Evolutionary conservation across 768 basidiomycete species (phyloP).

Genomic region (Lactifluus piperatus): DNA sequence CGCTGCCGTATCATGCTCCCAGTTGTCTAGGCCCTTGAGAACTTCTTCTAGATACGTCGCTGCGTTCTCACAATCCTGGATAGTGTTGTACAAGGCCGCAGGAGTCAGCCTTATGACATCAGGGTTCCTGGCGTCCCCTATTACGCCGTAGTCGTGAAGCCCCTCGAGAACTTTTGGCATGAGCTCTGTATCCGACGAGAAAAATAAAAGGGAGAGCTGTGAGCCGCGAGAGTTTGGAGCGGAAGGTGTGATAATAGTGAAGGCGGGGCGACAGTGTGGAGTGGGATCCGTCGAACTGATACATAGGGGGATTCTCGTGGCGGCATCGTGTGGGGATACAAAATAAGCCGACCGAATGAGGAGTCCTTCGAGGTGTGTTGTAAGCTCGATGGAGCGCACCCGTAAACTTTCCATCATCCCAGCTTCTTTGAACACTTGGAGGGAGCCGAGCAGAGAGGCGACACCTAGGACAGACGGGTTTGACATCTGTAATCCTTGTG

Average conservation of each 20-base stretch:
- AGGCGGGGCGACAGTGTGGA: conserved; percentile 32
- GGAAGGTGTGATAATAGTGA: conserved; percentile 89
- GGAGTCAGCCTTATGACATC: conserved; percentile 89
- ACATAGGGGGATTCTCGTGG: conserved; percentile 24
- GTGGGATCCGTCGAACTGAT: conserved; percentile 13
- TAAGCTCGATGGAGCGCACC: conserved; percentile 61
- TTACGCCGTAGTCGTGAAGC: conserved; percentile 62
- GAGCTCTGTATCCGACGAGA: conserved; percentile 46
- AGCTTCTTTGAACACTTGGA: conserved; percentile 69
- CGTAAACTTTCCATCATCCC: conserved; percentile 68
- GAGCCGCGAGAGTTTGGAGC: conserved; percentile 64
- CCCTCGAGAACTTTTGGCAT: conserved; percentile 65
- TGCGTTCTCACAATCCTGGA: conserved; percentile 66
- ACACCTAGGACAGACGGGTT: conserved; percentile 81
- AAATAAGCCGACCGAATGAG: conserved; percentile 58
- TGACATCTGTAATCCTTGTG: conserved; percentile 93
- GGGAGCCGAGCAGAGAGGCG: conserved; percentile 73
- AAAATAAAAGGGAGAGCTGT: conserved; percentile 80
- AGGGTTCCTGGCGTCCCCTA: conserved; percentile 88
- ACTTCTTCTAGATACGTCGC: conserved; percentile 56
- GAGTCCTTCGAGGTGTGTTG: conserved; percentile 57
- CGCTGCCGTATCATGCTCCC: not conserved
- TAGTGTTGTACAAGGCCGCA: conserved; percentile 77
- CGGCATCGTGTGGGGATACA: conserved; percentile 34
- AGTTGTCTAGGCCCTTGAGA: conserved; percentile 30